Evolutionary conservation across 2,329 filamentous ascomycete species (phyloP), one percentile per base, ranked within the genome.

Genomic region (Stagonosporopsis vannaccii): DNA sequence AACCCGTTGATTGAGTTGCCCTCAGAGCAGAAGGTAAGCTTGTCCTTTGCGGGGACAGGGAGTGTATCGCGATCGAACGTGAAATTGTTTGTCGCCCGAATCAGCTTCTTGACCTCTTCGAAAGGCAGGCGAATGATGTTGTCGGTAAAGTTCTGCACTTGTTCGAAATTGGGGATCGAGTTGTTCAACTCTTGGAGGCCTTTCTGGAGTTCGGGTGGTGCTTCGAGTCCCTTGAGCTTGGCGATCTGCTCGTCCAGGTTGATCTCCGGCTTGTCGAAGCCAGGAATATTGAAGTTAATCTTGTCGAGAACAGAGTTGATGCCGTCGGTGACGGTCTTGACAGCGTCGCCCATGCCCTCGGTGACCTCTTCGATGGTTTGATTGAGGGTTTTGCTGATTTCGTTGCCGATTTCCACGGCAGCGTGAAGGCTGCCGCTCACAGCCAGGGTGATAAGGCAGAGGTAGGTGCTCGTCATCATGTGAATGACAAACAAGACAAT

Each of bases 401-500:
- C 82, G 69, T 88, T 81, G 44, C 87, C 81, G 60, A 89, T 79
- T 48, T 82, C 79, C 47, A 90, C 78, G 15, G 85, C 90, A 40
- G 88, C 87, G 47, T 91, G 87, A 47, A 97, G 80, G 67, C 87
- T 90, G 60, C 92, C 92, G 61, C 90, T 86, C 52, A 97, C 84
- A 43, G 92, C 87, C 61, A 96, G 85, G 26, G 91, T 91, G 71
- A 96, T 91, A 48, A 99, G 84, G 71, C 95, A 99, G 63, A 92
- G 84, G 71, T 97, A 97, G 15, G 92, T 97, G 46, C 88, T 89
- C 40, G 91, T 93, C 78, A 97, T 84, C 78, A 97, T 89, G 75
- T 96, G 91, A 79, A 99, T 92, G 73, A 92, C 86, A 78, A 97
- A 99, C 62, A 97, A 82, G 60, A 97, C 88, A 50, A 98, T 88